A percentile compares a stretch with the other conserved stretches of the same genome.
These are phyloP conservation scores for Fusarium transvaalense DNA, from an alignment of 2,329 filamentous ascomycete species.

Conservation along the genomic window DNA sequence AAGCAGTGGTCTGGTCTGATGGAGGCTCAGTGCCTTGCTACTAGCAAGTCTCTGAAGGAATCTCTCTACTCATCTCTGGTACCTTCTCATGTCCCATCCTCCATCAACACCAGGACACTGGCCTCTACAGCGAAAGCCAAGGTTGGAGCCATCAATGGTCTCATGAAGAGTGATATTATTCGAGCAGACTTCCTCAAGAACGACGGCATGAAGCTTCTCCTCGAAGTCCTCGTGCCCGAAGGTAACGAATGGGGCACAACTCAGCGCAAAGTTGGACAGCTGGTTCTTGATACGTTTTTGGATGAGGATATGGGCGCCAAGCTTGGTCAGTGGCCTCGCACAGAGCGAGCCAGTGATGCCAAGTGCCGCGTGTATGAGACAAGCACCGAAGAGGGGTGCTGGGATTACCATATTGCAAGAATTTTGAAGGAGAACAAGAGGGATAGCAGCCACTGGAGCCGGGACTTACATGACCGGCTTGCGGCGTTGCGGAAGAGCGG, in stretches of 20 bases:
- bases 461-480: conserved; percentile 56
- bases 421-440: conserved; percentile 55
- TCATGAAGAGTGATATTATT: conserved; percentile 67
- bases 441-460: conserved; percentile 61
- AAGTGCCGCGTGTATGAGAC: conserved; percentile 53
- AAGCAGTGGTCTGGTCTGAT: conserved; percentile 61
- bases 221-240: conserved; percentile 64
- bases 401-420: conserved; percentile 65
- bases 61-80: conserved; percentile 59
- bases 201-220: conserved; percentile 66
- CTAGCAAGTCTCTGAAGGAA: conserved; percentile 50
- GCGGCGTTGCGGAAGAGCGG: conserved; percentile 50
- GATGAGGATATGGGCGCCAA: conserved; percentile 73
- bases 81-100: conserved; percentile 42
- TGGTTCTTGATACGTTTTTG: conserved; percentile 75
- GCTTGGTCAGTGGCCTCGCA: conserved; percentile 67
- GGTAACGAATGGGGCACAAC: conserved; percentile 63
- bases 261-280: conserved; percentile 66
- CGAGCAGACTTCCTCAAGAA: conserved; percentile 67
- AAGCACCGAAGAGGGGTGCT: conserved; percentile 64
- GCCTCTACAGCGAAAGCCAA: conserved; percentile 54
- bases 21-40: conserved; percentile 54
- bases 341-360: conserved; percentile 51
- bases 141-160: conserved; percentile 66
- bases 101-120: conserved; percentile 42